These are phyloP conservation scores for Obelidium mucronatum DNA, from an alignment of 192 early-diverging fungal genomes.

Conservation along the genomic window DNA sequence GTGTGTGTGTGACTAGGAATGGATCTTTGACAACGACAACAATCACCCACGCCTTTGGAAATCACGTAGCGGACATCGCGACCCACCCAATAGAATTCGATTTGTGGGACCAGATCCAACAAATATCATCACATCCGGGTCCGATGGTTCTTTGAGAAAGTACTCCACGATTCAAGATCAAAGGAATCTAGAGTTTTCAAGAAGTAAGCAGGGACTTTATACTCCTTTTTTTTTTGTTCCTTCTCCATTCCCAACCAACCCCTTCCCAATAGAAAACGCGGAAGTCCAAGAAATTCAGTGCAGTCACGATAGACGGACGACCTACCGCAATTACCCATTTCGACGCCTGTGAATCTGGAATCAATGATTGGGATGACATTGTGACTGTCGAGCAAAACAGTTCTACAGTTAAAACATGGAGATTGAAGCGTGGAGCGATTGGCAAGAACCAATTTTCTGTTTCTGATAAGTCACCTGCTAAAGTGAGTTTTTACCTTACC, in stretches of 20 bases:
- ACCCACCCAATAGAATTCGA: conserved; percentile 80
- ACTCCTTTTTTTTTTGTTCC: no score
- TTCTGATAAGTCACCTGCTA: conserved; percentile 67
- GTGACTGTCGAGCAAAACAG: conserved; percentile 87
- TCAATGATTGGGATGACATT: conserved; percentile 90
- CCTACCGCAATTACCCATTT: conserved; percentile 80
- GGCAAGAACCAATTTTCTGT: conserved; percentile 73
- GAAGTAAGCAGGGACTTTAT: no score
- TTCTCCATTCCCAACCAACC: background rate
- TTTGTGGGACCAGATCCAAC: conserved; percentile 80
- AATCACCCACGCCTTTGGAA: conserved; percentile 82
- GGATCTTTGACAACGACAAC: conserved; percentile 92
- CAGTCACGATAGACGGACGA: conserved; percentile 71
- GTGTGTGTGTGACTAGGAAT: conserved; percentile 64
- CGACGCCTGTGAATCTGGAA: conserved; percentile 61
- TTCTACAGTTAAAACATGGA: conserved; percentile 80
- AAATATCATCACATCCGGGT: conserved; percentile 79
- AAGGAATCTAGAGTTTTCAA: conserved; percentile 87
- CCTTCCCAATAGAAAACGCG: conserved; percentile 41
- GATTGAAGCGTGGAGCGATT: conserved; percentile 75
- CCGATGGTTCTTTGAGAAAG: conserved; percentile 81
- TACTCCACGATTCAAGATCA: conserved; percentile 89
- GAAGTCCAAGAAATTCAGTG: conserved; percentile 65
- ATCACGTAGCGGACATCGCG: conserved; percentile 84
- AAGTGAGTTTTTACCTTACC: conserved; percentile 41